Evolutionary conservation across 768 basidiomycete species (phyloP).

Genomic region (Tricholoma saponaceum): DNA sequence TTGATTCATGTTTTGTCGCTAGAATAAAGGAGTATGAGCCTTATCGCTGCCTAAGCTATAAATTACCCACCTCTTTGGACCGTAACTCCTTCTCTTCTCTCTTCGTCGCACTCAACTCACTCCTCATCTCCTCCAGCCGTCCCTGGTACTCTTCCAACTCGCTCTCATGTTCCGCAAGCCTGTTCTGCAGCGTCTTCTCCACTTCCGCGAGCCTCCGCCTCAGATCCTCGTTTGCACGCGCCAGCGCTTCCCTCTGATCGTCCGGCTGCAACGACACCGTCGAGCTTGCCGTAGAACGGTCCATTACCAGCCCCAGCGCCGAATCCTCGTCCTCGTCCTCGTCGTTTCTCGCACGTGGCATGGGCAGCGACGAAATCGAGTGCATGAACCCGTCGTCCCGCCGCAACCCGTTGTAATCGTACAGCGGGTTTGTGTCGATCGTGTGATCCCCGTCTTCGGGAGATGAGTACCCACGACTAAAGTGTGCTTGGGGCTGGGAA

Average conservation of each 20-base stretch:
- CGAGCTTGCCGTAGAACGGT: constrained; percentile 55
- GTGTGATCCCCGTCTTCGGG: constrained; percentile 36
- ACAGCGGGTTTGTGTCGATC: constrained; percentile 23
- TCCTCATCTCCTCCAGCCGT: constrained; percentile 71
- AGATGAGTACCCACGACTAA: constrained; percentile 34
- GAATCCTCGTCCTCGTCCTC: constrained; percentile 58
- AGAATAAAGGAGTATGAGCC: constrained; percentile 9
- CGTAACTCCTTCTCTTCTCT: constrained; percentile 92
- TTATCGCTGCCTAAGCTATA: background rate
- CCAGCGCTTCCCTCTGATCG: constrained; percentile 72
- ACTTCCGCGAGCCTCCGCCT: constrained; percentile 70
- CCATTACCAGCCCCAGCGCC: constrained; percentile 54
- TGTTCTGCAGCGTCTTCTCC: constrained; percentile 62
- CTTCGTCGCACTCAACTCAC: constrained; percentile 75
- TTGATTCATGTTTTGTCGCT: constrained; percentile 65
- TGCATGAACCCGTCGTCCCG: constrained; percentile 30
- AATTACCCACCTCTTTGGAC: constrained; percentile 69
- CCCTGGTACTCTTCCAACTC: constrained; percentile 79
- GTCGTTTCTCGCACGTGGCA: constrained; percentile 47
- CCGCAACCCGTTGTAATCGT: constrained; percentile 31
- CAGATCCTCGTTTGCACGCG: constrained; percentile 73
- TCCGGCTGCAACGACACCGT: constrained; percentile 66
- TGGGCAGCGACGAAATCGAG: constrained; percentile 50
- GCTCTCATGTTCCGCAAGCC: constrained; percentile 73
- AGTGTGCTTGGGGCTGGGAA: constrained; percentile 41